Percentiles rank a stretch among this genome's conserved stretches.
Evolutionary conservation across 2,329 filamentous ascomycete species (phyloP).

Genomic region (Blastomyces gilchristii): DNA sequence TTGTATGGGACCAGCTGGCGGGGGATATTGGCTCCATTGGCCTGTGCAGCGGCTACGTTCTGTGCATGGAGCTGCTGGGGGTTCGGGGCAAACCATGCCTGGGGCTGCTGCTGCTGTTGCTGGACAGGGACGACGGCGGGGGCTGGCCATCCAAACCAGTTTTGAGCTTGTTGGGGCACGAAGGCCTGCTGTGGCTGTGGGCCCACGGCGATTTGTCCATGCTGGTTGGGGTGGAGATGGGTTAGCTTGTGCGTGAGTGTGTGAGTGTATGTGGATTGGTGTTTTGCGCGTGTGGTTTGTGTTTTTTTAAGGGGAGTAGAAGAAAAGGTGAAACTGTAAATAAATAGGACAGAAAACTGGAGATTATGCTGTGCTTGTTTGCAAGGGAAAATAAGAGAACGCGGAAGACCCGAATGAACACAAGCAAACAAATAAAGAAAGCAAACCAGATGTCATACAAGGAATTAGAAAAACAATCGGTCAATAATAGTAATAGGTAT

Average conservation of each 20-base stretch:
- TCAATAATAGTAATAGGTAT: background rate
- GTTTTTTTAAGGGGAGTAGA: background rate
- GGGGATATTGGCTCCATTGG: conserved; percentile 17
- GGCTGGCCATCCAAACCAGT: background rate
- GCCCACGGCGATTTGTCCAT: background rate
- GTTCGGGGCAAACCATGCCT: conserved; percentile 16
- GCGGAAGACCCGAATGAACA: background rate
- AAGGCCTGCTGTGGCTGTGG: too few species aligned
- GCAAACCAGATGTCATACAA: background rate
- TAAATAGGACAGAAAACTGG: background rate
- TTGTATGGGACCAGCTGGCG: conserved; percentile 24
- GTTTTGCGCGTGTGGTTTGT: background rate
- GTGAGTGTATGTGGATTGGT: background rate
- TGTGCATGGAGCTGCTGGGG: conserved; percentile 23
- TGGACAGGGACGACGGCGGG: conserved; percentile 1
- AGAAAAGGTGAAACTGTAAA: background rate
- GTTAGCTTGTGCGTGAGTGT: background rate
- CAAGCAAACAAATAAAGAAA: background rate
- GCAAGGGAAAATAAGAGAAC: background rate
- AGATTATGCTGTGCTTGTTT: too few species aligned
- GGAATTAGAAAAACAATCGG: background rate
- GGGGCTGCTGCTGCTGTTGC: background rate
- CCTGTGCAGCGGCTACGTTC: conserved; percentile 21
- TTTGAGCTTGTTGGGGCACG: background rate
- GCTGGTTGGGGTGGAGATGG: background rate